Evolutionary conservation across 2,329 filamentous ascomycete genomes (phyloP), one percentile per base, ranked within the genome.

Genomic region (Alternaria atra): DNA sequence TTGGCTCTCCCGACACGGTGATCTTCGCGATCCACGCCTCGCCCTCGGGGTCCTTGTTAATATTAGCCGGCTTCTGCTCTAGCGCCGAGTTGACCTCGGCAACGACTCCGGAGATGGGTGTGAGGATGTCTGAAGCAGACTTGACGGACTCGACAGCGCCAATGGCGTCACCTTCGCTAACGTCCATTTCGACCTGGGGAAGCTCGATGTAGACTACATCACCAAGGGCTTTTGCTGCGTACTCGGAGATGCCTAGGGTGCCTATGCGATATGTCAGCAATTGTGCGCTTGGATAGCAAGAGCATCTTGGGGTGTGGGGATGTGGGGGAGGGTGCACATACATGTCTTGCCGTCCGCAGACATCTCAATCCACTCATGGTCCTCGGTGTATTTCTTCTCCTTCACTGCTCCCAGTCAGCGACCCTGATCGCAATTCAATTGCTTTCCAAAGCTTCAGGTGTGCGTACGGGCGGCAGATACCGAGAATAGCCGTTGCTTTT

Each of bases 131-230:
- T 66, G 92, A 94, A n/a, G 95, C 95, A 65, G 91, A 95, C 86
- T 99, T 99, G 80, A 99, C 95, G 3, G 93, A 97, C 84, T 99
- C 95, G 72, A 99, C 94, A 62, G 94, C 93, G 69, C 95, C 95
- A 70, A 98, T 91, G 67, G 91, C 86, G 77, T 98, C 94, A 73
- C 93, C 93, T 58, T 89, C 86, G 60, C 82, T 81, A 63, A 97
- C 86, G 72, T 90, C 87, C 70, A 89, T 83, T 67, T 88, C 90
- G 57, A 85, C 77, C 69, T 90, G 84, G 58, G 95, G 95, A 30
- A 99, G 90, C 85, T 99, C 95, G 74, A 98, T 93, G 84, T 91
- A 99, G 77, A 99, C 94, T 61, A 98, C 94, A 79, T 99, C 95
- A 70, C 95, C 95, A 64, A 99, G 91, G 69, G 92, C 90, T 74